Base-by-base conservation (phyloP, 1,284 basidiomycete genomes). In the Cryptococcus depauperatus region DNA sequence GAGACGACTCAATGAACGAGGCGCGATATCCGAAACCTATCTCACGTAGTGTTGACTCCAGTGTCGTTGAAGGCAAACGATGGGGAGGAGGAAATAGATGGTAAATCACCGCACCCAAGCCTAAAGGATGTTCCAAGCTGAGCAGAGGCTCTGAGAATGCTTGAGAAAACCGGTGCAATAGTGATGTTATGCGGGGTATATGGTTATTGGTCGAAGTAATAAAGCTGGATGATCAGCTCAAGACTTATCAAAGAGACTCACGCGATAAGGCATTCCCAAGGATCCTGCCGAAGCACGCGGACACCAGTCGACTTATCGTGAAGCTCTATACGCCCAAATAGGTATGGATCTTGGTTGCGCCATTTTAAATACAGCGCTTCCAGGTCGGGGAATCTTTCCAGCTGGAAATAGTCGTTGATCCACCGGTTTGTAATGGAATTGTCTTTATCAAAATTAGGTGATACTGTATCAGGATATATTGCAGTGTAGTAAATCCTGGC, bases 171-270 rank as follows among this genome's bases (percentile, higher is more conserved):
- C 56, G 83, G 48, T 71, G 83, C 29, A 95, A 80, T 82, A 96
- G 90, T 48, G 84, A 84, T 4, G 86, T 85, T 61, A 95, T 96
- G 1, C 91, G 82, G 2, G 79, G 71, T 41, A 96, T 98, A 59
- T 98, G 93, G 67, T 98, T 98, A 63, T 97, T 98, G 1, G 91
- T 89, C 14, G 91, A 96, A 62, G 93, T 98, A 55, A 99, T 96
- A 72, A 98, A 98, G 8, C 91, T 93, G 37, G 27, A 14, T 23
- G 19, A 14, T 42, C 32, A 42, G 38, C 43, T 16, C 26, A 30
- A 14, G 10, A 7, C 37, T 7, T 4, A 22, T 25, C 9, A 21
- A 37, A 32, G 25, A 14, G 10, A 37, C n/a, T 58, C 65, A 92
- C 89, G 85, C 88, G 35, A 95, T 72, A 22, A 95, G 76, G 58